These are phyloP conservation scores for Chenopodium berlandieri DNA, from an alignment of 148 eudicot genomes.

Conservation along the genomic window DNA sequence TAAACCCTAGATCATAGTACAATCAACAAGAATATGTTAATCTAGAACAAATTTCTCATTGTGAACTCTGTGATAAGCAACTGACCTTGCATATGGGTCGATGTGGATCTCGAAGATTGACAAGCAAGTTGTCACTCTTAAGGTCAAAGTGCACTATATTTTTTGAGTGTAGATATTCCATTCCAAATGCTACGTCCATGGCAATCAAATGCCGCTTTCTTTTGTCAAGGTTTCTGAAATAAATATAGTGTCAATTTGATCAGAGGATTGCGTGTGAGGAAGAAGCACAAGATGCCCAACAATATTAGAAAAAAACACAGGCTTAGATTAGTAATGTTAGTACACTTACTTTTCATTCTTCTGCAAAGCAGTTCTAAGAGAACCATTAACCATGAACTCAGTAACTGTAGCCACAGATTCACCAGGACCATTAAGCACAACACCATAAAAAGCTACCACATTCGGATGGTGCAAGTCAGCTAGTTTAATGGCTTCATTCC, in stretches of 20 bases:
- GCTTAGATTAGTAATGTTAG: not conserved
- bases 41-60: not conserved
- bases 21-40: slow-evolving; percentile 3
- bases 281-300: not conserved
- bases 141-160: slow-evolving; percentile 96
- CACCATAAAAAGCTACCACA: slow-evolving; percentile 95
- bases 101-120: slow-evolving; percentile 95
- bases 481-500: slow-evolving; percentile 95
- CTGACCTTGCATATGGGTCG: slow-evolving; percentile 96
- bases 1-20: not conserved
- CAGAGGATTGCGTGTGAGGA: not conserved
- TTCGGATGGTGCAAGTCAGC: slow-evolving; percentile 97
- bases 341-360: slow-evolving; percentile 69
- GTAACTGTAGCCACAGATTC: slow-evolving; percentile 97
- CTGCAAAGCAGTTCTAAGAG: slow-evolving; percentile 84
- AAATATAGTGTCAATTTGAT: slow-evolving; percentile 4
- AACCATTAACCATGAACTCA: slow-evolving; percentile 96
- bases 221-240: slow-evolving; percentile 73
- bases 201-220: slow-evolving; percentile 85
- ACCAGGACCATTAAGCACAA: slow-evolving; percentile 94
- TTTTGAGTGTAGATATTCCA: slow-evolving; percentile 94
- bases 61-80: slow-evolving; percentile 8
- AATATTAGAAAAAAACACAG: not conserved
- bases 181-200: slow-evolving; percentile 97
- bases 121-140: slow-evolving; percentile 95